Evolutionary conservation across 805 yeast genomes (phyloP).

Genomic region (Soucietia sequanensis): DNA sequence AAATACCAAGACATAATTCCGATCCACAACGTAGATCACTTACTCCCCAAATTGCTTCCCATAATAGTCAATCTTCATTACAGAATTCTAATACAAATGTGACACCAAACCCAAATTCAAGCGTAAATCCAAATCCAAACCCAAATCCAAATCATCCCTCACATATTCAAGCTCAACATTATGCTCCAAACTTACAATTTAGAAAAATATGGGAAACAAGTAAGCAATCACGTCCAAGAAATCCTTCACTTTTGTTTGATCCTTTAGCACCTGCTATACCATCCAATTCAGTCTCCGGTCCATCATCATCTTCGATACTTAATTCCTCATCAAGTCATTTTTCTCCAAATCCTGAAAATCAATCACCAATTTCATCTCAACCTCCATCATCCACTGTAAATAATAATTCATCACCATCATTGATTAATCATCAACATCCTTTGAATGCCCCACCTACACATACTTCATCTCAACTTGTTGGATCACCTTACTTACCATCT

Average conservation of each 20-base stretch:
- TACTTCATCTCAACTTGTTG: constrained; percentile 1
- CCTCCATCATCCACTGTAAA: constrained; percentile 4
- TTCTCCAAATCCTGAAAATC: constrained; percentile 7
- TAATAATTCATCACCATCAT: too few species aligned
- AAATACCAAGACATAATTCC: not conserved
- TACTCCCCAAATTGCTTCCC: too few species aligned
- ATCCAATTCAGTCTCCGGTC: too few species aligned
- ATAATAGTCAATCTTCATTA: too few species aligned
- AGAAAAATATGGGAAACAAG: constrained; percentile 34
- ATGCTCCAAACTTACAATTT: constrained; percentile 29
- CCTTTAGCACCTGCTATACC: constrained; percentile 49
- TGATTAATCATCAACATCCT: too few species aligned
- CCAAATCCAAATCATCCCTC: constrained; percentile 1
- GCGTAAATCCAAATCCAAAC: too few species aligned
- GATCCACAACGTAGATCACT: not conserved
- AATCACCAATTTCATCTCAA: constrained; percentile 6
- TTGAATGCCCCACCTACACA: constrained; percentile 4
- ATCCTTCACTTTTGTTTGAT: constrained; percentile 49
- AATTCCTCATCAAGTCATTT: too few species aligned
- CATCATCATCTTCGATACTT: constrained; percentile 6
- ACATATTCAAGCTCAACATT: constrained; percentile 15
- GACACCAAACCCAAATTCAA: too few species aligned
- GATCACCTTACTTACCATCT: constrained; percentile 2
- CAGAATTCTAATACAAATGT: too few species aligned
- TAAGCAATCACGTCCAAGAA: constrained; percentile 30